A percentile compares a stretch with the other conserved stretches of the same genome.
Conservation (phyloP, 345 rosid species). For the Gossypium arboreum region DNA sequence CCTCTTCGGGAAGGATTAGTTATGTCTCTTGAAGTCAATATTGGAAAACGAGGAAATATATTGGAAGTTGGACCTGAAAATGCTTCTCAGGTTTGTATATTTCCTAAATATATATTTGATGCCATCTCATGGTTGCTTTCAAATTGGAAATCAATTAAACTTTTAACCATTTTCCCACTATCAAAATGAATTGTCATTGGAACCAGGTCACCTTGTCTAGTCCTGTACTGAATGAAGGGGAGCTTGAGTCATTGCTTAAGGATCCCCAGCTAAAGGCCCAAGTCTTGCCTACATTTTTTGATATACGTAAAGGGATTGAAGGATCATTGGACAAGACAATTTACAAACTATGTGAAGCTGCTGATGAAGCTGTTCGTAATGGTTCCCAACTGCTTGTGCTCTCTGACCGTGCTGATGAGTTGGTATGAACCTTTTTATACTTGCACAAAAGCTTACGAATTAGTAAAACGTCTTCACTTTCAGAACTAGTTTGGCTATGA, state of each 20-base stretch:
- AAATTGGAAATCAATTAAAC: slow-evolving; percentile 1
- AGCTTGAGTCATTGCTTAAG: slow-evolving; percentile 69
- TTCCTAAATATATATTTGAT: slow-evolving; percentile 11
- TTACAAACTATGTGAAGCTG: slow-evolving; percentile 76
- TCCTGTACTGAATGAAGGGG: slow-evolving; percentile 92
- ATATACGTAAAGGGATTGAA: slow-evolving; percentile 87
- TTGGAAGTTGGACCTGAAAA: slow-evolving; percentile 93
- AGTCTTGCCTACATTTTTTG: slow-evolving; percentile 71
- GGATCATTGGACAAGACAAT: slow-evolving; percentile 81
- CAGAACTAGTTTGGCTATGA: background rate
- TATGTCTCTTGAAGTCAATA: slow-evolving; percentile 94
- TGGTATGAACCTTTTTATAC: slow-evolving; percentile 39
- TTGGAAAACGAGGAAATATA: slow-evolving; percentile 92
- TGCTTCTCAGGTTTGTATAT: slow-evolving; percentile 70
- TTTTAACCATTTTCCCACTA: background rate
- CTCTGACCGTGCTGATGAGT: slow-evolving; percentile 70
- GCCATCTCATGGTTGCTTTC: background rate
- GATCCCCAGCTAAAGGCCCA: slow-evolving; percentile 64
- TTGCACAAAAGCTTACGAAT: background rate
- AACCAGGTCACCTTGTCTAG: slow-evolving; percentile 70
- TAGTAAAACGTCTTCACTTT: background rate
- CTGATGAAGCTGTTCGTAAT: slow-evolving; percentile 96
- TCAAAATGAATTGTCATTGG: slow-evolving; percentile 2
- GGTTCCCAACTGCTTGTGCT: slow-evolving; percentile 94
- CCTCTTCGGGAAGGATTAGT: slow-evolving; percentile 97